Evolutionary conservation across 805 yeast genomes (phyloP), one percentile per base, ranked within the genome.

Genomic region (Saturnispora halmiae): DNA sequence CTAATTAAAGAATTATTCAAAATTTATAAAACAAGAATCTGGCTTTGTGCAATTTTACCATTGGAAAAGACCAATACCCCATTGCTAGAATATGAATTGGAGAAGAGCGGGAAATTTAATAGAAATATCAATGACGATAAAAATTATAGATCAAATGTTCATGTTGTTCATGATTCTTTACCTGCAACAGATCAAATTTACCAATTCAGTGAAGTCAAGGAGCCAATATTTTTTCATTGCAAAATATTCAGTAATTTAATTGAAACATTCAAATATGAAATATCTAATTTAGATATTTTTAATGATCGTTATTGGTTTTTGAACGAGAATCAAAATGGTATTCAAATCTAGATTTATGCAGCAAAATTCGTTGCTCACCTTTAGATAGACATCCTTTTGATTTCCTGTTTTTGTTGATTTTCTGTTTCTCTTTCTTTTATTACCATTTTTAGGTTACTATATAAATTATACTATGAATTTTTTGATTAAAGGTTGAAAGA

Each of bases 21-120:
- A 54, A 75, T 79, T 44, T 82, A 79, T 64, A 82, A 82, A 60
- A 81, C 88, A 0, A 67, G 90, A 52, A 82, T 82, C 48, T 83
- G 94, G 92, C 63, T 83, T 60, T 80, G 88, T 66, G 88, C 92
- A 0, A 82, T 81, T 21, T 52, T 64, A 41, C 65, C 68, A 9
- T 50, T 60, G n/a, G 67, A 63, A 30, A 56, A 51, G 25, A 52
- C 58, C n/a, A 53, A 45, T 38, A 45, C 49, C 32, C 60, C 62
- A 6, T 51, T 60, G 9, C 44, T 56, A 24, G 55, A 54, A 4
- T 52, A 60, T 46, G 61, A 59, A 34, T 30, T 52, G 20, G 61
- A 58, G 19, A 54, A 51, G 31, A 46, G 45, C 21, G 41, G 47
- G 4, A 34, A 40, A 35, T 15, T 18, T 32, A 31, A 21, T 31